Evolutionary conservation across 2,329 filamentous ascomycete species (phyloP), one percentile per base, ranked within the genome.

Genomic region (Septoria linicola): DNA sequence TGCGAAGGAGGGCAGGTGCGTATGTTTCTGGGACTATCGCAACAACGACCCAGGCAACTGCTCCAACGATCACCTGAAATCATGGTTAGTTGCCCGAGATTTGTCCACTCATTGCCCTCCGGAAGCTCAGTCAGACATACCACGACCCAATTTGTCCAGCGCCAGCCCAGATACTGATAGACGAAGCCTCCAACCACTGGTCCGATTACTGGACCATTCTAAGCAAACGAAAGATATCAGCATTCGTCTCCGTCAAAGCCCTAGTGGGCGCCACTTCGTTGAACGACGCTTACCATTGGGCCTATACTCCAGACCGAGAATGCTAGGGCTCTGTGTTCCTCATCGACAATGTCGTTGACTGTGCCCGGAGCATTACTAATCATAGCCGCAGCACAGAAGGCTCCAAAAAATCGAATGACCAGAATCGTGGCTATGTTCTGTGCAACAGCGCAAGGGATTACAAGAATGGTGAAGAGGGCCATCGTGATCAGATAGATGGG

Each of bases 221-320:
- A 27, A 5, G 10, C 23, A 27, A 27, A 10, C 10, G 23, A 27
- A 27, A 27, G 23, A 5, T 27, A 27, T n/a, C n/a, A n/a, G n/a
- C n/a, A n/a, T n/a, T n/a, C n/a, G n/a, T n/a, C n/a, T n/a, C n/a
- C n/a, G n/a, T n/a, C n/a, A n/a, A n/a, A n/a, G n/a, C n/a, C n/a
- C n/a, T n/a, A n/a, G n/a, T n/a, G n/a, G n/a, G n/a, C n/a, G n/a
- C n/a, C n/a, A n/a, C n/a, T n/a, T n/a, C n/a, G n/a, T n/a, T n/a
- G n/a, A n/a, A n/a, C n/a, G n/a, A 10, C 10, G 10, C 23, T 27
- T 27, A 27, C 23, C 68, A 95, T 80, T 0, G 91, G 90, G 0
- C 89, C 90, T 47, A 96, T 83, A 54, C 79, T 82, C 83, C 89
- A 96, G 27, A 95, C 76, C 3, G 84, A 88, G 70, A 96, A 89